Evolutionary conservation across 148 eudicot species (phyloP), one percentile per base, ranked within the genome.

Genomic region (Linanthus parryae): DNA sequence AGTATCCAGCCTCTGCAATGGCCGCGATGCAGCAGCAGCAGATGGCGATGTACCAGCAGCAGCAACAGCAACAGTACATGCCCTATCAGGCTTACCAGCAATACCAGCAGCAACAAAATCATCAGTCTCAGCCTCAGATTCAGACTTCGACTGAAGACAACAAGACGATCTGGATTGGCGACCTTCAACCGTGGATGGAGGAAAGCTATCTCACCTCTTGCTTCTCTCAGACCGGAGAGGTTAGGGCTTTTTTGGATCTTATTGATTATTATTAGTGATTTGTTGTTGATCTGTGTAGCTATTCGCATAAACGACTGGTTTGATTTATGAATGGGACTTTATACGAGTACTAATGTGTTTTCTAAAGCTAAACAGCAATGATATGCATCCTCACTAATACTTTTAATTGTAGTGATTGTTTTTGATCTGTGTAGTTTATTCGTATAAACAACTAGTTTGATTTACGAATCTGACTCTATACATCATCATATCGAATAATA

Each of bases 151-250:
- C 44, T n/a, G 80, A 72, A 17, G 83, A 78, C 42, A 70, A 70
- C 45, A 54, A 54, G 21, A 79, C 84, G 50, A 56, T 79, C 59
- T 79, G 84, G 84, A 47, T 79, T 44, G 84, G 84, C 18, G 84
- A 79, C 51, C 74, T 79, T 12, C 75, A 65, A 31, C 70, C 48
- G 1, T 71, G 84, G 84, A 79, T 79, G 84, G 84, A 79, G 48
- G 84, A 79, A 41, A 21, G 34, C 40, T 79, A 79, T 38, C 68
- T 79, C 2, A 61, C 46, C 9, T 46, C 30, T 46, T 75, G 78
- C 65, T 79, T 79, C 29, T 53, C 59, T 46, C 66, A 53, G 18
- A 42, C 75, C 23, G 79, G 71, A 45, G 80, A 74, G 84, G 84
- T 78, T 38, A 19, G 60, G 10, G 11, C 48, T 59, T 47, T 40